phyloP scores from a whole-genome alignment of 2,329 filamentous ascomycete genomes.

The Podosphaera fusca region DNA sequence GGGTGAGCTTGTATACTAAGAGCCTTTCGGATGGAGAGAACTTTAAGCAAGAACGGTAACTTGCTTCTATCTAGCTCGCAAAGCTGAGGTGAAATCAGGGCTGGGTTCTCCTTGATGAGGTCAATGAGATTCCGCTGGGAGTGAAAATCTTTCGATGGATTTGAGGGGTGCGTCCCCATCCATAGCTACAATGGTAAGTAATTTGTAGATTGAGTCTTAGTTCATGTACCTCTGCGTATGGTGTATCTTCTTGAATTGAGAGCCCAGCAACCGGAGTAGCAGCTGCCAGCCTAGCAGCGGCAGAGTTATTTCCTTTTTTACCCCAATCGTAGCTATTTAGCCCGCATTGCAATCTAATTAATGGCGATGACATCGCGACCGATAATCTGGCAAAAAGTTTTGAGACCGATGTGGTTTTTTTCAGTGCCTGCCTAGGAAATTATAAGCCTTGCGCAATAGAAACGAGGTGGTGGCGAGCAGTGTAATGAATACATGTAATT shows the following conservation, averaged over 20 bases:
- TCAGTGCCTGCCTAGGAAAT: neutral
- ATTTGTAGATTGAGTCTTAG: neutral
- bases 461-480: neutral
- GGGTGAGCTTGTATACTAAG: slow-evolving; percentile 93
- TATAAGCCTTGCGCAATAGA: neutral
- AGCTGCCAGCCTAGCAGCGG: slow-evolving; percentile 71
- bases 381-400: neutral
- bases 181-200: slow-evolving; percentile 40
- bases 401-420: neutral
- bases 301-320: slow-evolving; percentile 70
- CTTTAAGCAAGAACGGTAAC: slow-evolving; percentile 93
- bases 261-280: slow-evolving; percentile 59
- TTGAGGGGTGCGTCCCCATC: slow-evolving; percentile 97
- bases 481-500: neutral
- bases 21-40: slow-evolving; percentile 85
- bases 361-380: slow-evolving; percentile 32
- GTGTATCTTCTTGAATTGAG: slow-evolving; percentile 61
- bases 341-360: slow-evolving; percentile 70
- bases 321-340: slow-evolving; percentile 99
- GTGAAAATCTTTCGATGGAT: slow-evolving; percentile 71
- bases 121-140: slow-evolving; percentile 75
- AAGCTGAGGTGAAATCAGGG: slow-evolving; percentile 53
- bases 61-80: slow-evolving; percentile 54
- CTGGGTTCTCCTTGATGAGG: slow-evolving; percentile 66
- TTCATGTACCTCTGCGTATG: slow-evolving; percentile 61